Evolutionary conservation across 495 filamentous ascomycete genomes (phyloP), one percentile per base, ranked within the genome.

Genomic region (Penicillium nucicola): DNA sequence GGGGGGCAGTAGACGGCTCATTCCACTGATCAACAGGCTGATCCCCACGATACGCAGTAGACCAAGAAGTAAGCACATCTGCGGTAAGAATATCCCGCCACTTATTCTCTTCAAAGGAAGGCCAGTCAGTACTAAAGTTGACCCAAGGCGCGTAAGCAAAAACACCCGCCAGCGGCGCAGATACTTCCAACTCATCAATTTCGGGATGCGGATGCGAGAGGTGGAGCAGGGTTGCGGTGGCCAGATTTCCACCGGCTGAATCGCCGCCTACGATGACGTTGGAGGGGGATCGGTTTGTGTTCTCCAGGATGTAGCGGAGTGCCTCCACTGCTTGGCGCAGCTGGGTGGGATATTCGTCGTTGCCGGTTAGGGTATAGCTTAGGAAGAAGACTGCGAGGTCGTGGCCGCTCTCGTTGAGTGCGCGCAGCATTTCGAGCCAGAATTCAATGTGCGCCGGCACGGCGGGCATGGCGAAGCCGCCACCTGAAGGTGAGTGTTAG

Each of bases 181-280:
- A 44, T 0, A 77, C 47, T 1, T 43, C 25, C 22, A 76, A 33
- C 0, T 63, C 55, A 10, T 74, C 67, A 45, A 77, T 72, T 7
- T 69, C 66, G 0, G 79, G 74, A 52, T 85, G 81, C 2, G 83
- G 82, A 52, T 87, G 83, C 0, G 79, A 65, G 3, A 86, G 64
- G 51, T 88, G 84, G 6, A 77, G 69, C 9, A 87, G 68, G 0
- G 84, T 56, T 5, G 74, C 66, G 12, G 82, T 52, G 18, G 72
- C 67, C 5, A 88, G 66, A 53, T 87, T 85, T 1, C 69, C 84
- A 47, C 84, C 83, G 0, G 84, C 84, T 2, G 82, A 85, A 62
- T 88, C 84, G 10, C 84, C 84, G 20, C 66, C 79, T 0, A 88
- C 42, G 37, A 78, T 52, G 23, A 88, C 66, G 47, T 75, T 62